Conservation (phyloP, 495 filamentous ascomycete species). For the Viridothelium virens region DNA sequence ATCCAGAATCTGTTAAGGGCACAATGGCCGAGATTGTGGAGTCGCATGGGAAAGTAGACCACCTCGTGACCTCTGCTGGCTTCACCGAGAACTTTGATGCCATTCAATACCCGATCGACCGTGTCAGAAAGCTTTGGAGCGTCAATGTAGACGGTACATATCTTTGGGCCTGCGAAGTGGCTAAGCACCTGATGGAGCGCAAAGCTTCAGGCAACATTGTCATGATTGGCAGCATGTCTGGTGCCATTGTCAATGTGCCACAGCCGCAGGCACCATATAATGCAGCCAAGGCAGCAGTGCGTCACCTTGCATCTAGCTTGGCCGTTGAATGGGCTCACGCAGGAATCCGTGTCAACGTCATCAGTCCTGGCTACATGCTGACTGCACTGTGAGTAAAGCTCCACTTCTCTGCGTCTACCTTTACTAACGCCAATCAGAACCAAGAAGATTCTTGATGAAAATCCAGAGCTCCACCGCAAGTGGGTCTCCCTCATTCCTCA, state of each 20-base stretch:
- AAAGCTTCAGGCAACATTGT: conserved; percentile 76
- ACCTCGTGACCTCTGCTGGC: conserved; percentile 88
- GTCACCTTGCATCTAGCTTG: conserved; percentile 70
- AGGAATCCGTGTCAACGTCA: conserved; percentile 83
- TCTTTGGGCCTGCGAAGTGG: conserved; percentile 74
- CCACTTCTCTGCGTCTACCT: neutral
- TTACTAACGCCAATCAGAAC: conserved; percentile 48
- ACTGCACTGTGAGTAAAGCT: conserved; percentile 65
- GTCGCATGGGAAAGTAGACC: conserved; percentile 74
- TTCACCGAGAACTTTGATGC: conserved; percentile 95
- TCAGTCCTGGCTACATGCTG: conserved; percentile 88
- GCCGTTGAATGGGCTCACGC: conserved; percentile 84
- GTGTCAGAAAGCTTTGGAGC: conserved; percentile 83
- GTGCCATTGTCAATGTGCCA: conserved; percentile 84
- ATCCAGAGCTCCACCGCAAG: conserved; percentile 73
- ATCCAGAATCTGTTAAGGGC: conserved; percentile 62
- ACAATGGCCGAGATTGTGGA: conserved; percentile 62
- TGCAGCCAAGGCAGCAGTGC: conserved; percentile 78
- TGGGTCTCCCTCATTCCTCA: conserved; percentile 89
- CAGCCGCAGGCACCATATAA: conserved; percentile 93
- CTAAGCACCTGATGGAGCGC: conserved; percentile 80
- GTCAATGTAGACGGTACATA: conserved; percentile 96
- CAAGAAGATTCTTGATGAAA: conserved; percentile 87
- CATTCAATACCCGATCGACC: conserved; percentile 76
- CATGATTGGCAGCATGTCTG: conserved; percentile 94